A percentile compares a stretch with the other conserved stretches of the same genome.
These are phyloP conservation scores for Naganishia cerealis DNA, from an alignment of 1,284 basidiomycete genomes.

Conservation along the genomic window DNA sequence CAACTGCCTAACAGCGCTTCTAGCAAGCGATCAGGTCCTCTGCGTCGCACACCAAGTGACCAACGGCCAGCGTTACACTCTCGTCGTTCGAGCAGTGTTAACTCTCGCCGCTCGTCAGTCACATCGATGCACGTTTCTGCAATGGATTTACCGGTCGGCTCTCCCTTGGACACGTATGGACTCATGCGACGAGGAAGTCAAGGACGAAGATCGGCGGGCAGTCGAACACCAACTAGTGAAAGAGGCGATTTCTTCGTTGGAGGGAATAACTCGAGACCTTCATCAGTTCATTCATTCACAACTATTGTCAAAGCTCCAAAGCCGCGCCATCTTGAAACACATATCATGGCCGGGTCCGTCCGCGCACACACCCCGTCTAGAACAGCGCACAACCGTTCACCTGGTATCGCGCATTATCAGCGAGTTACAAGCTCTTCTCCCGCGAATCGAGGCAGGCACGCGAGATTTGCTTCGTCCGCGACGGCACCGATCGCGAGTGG, in stretches of 20 bases:
- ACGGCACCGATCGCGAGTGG: background rate
- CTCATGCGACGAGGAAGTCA: conserved; percentile 44
- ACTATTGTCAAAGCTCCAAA: conserved; percentile 15
- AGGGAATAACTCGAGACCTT: conserved; percentile 43
- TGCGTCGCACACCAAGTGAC: conserved; percentile 39
- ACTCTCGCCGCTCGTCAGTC: conserved; percentile 52
- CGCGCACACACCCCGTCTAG: conserved; percentile 2
- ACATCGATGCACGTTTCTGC: conserved; percentile 46
- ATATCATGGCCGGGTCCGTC: background rate
- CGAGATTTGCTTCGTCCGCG: conserved; percentile 7
- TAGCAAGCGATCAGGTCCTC: conserved; percentile 36
- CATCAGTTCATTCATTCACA: conserved; percentile 42
- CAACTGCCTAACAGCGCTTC: conserved; percentile 35
- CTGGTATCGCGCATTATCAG: conserved; percentile 21
- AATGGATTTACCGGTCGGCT: conserved; percentile 41
- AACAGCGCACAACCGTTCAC: conserved; percentile 7
- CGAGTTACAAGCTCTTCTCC: conserved; percentile 23
- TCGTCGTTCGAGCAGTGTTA: conserved; percentile 52
- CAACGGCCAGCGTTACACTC: conserved; percentile 46
- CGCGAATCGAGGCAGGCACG: conserved; percentile 12
- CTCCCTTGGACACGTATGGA: conserved; percentile 37
- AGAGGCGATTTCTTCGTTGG: conserved; percentile 35
- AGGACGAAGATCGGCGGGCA: conserved; percentile 47
- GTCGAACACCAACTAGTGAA: conserved; percentile 53
- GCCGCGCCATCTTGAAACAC: conserved; percentile 19